These are phyloP conservation scores for Quercus bicolor DNA, from an alignment of 306 rosid species.

Conservation along the genomic window DNA sequence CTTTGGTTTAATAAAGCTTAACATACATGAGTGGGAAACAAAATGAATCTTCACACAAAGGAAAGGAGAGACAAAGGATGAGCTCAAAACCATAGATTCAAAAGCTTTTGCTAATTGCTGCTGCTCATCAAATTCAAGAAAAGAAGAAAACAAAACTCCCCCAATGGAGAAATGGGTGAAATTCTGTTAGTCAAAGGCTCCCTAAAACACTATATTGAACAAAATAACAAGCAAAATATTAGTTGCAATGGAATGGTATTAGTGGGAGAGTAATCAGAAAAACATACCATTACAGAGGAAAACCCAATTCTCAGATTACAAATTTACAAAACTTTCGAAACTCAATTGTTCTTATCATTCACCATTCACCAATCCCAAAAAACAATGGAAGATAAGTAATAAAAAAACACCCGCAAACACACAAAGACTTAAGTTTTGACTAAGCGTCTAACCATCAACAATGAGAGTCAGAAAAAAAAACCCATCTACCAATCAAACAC, in stretches of 20 bases:
- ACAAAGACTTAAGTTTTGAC: no score
- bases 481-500: constrained; percentile 13
- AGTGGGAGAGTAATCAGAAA: not conserved
- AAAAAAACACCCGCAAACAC: no score
- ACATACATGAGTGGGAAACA: not conserved
- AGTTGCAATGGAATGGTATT: not conserved
- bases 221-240: not conserved
- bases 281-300: constrained; percentile 13
- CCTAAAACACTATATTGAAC: not conserved
- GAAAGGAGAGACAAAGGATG: not conserved
- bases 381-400: not conserved
- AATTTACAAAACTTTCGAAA: not conserved
- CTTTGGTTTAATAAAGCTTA: no score
- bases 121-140: not conserved
- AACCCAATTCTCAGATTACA: not conserved
- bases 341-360: not conserved
- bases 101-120: not conserved
- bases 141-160: not conserved
- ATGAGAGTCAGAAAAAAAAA: not conserved
- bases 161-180: not conserved
- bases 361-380: not conserved
- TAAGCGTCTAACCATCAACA: not conserved
- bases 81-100: not conserved
- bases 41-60: not conserved
- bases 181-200: not conserved